Evolutionary conservation across 2,329 filamentous ascomycete species (phyloP).

Genomic region (Fusarium secorum): DNA sequence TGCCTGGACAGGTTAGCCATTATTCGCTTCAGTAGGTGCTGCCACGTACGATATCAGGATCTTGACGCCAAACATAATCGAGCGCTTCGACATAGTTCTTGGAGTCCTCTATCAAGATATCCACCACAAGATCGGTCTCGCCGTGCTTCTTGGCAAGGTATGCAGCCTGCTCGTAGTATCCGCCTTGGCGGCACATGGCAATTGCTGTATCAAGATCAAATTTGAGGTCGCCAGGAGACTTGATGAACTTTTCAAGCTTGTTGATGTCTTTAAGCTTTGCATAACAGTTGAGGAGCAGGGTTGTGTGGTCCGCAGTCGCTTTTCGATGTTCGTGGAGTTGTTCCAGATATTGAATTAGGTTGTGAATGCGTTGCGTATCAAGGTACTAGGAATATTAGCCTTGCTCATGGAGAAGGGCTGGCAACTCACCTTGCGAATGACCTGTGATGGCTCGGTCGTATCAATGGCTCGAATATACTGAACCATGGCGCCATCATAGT

Average conservation of each 20-base stretch:
- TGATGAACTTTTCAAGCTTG: conserved; percentile 96
- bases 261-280: conserved; percentile 97
- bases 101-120: conserved; percentile 94
- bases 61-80: conserved; percentile 88
- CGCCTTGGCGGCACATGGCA: conserved; percentile 94
- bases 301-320: conserved; percentile 95
- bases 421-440: conserved; percentile 80
- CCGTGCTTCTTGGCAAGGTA: conserved; percentile 94
- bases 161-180: conserved; percentile 95
- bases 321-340: conserved; percentile 93
- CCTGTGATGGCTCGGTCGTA: conserved; percentile 93
- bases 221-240: conserved; percentile 90
- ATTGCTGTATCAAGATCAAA: conserved; percentile 98
- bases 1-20: conserved; percentile 62
- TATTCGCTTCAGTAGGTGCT: rapidly evolving
- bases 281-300: conserved; percentile 93
- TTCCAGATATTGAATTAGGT: conserved; percentile 95
- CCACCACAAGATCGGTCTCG: conserved; percentile 91
- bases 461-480: conserved; percentile 97
- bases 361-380: conserved; percentile 96
- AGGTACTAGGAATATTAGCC: conserved; percentile 71
- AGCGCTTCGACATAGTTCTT: conserved; percentile 89
- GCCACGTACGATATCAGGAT: conserved; percentile 73
- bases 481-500: conserved; percentile 98
- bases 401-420: rapidly evolving